Evolutionary conservation across 1,284 basidiomycete genomes (phyloP), one percentile per base, ranked within the genome.

Genomic region (Naganishia albida): DNA sequence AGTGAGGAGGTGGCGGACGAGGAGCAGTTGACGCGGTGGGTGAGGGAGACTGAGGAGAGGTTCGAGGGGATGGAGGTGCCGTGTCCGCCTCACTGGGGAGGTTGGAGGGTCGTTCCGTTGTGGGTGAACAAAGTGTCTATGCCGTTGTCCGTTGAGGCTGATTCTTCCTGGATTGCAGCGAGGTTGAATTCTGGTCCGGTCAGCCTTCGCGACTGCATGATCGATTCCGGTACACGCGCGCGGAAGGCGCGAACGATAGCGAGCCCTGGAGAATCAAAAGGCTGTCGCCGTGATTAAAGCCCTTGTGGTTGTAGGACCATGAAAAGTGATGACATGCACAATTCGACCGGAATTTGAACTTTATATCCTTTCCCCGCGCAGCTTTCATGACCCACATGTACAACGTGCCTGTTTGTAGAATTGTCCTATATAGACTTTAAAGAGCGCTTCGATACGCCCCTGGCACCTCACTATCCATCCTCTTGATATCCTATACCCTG

Each of bases 1-100:
- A 93, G 90, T 74, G 85, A 87, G 16, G 87, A 98, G 1, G 82
- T 77, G 1, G 89, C 90, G 68, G 86, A 83, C 1, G 86, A 89
- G 62, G 85, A 82, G 1, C 86, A 89, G 62, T 78, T 99, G 8
- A 82, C 85, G 57, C 78, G 82, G 20, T 83, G 86, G 38, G 80
- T 95, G 16, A 80, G 86, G 63, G 81, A 84, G 70, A 75, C 88
- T 12, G 83, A 87, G 74, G 80, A 84, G 53, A 82, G 82, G 44
- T 93, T 92, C 72, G 79, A 82, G 54, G 75, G 72, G 38, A 69
- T 70, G 50, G 72, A 73, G 30, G 82, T 97, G 10, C 89, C 91
- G 0, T 82, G 89, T 52, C 96, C 95, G 1, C 88, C 90, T 7
- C 91, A 91, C 78, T 99, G 96, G 96, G 95, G 95, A 65, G 95